Evolutionary conservation across 768 basidiomycete genomes (phyloP).

Genomic region (Lactarius psammicola): DNA sequence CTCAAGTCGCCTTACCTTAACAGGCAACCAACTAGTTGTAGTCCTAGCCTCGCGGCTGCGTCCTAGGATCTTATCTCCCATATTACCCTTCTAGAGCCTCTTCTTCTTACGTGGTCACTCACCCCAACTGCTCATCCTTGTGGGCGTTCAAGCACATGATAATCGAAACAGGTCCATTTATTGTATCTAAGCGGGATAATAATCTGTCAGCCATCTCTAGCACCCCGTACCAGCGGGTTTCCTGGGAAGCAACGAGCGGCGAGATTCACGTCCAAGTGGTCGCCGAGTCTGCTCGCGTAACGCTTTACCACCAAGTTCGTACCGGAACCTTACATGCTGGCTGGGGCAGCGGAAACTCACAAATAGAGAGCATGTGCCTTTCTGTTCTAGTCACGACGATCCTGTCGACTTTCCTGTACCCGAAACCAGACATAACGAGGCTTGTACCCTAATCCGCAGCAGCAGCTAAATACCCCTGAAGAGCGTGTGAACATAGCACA

Average conservation of each 20-base stretch:
- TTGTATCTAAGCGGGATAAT: neutral
- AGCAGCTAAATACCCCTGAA: constrained; percentile 37
- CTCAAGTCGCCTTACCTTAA: neutral
- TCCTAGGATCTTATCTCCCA: neutral
- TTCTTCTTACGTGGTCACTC: neutral
- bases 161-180: neutral
- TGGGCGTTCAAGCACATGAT: neutral
- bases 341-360: neutral
- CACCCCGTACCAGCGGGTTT: neutral
- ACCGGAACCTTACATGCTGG: neutral
- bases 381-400: neutral
- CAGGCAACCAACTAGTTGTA: constrained; percentile 6
- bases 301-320: neutral
- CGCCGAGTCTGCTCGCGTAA: neutral
- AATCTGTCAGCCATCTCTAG: neutral
- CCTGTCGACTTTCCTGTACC: constrained; percentile 1
- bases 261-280: neutral
- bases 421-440: neutral
- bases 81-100: no score
- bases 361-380: neutral
- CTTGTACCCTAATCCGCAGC: constrained; percentile 31
- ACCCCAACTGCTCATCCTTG: neutral
- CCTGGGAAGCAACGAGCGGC: neutral
- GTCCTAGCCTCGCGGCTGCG: neutral
- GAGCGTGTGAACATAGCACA: constrained; percentile 1